Evolutionary conservation across 257 asterid species (phyloP).

Genomic region (Primulina tabacum): DNA sequence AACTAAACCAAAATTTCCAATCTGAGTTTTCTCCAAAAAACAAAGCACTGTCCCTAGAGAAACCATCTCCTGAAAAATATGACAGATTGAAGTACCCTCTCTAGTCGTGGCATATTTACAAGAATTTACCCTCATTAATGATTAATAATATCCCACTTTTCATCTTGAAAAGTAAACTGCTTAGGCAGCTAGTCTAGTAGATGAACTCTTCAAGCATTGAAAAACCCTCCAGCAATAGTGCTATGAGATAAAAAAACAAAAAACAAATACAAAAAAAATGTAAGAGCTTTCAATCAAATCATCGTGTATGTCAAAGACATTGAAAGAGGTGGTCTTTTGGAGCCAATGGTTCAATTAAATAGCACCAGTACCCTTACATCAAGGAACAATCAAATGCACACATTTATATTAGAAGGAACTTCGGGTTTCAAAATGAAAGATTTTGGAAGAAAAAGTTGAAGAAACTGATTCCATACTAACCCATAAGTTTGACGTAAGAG

Average conservation of each 20-base stretch:
- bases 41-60: slow-evolving; percentile 1
- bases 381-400: not conserved
- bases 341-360: slow-evolving; percentile 3
- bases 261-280: not conserved
- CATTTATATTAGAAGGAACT: not conserved
- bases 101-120: not conserved
- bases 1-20: not conserved
- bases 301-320: not conserved
- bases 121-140: slow-evolving; percentile 10
- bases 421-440: slow-evolving; percentile 12
- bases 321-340: not conserved
- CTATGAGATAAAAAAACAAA: not conserved
- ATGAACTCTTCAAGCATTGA: not conserved
- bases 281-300: not conserved
- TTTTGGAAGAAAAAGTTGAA: not conserved
- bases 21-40: not conserved
- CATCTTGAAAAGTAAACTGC: not conserved
- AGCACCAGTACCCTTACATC: not conserved
- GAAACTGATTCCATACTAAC: slow-evolving; percentile 1
- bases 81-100: not conserved
- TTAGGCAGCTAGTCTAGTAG: not conserved
- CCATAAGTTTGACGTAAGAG: not conserved
- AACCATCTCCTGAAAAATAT: not conserved
- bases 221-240: not conserved
- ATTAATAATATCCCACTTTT: not conserved